phyloP scores from a whole-genome alignment of 116 monocot species.

The Cymodocea nodosa region DNA sequence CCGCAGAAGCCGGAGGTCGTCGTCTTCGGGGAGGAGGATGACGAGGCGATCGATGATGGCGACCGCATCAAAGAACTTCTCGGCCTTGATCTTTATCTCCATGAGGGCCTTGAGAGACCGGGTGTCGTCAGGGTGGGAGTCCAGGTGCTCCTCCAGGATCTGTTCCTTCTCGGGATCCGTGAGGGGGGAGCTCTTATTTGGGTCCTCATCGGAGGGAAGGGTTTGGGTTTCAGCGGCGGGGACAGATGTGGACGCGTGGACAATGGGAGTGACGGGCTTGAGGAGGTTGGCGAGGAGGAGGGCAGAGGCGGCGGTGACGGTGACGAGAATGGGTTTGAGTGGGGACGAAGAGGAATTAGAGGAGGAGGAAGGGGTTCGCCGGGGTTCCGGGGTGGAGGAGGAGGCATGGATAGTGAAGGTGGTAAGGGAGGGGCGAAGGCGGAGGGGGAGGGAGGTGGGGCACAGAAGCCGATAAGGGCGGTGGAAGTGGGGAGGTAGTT shows the following conservation, averaged over 20 bases:
- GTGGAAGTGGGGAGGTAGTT: background rate
- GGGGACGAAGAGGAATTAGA: background rate
- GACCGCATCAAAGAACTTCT: constrained; percentile 31
- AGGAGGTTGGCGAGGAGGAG: constrained; percentile 4
- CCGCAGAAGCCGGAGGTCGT: constrained; percentile 32
- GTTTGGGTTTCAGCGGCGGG: constrained; percentile 3
- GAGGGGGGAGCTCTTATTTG: background rate
- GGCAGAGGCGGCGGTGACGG: constrained; percentile 17
- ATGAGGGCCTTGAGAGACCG: constrained; percentile 30
- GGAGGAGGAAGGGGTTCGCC: background rate
- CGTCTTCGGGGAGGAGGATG: constrained; percentile 21
- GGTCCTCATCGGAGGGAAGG: background rate
- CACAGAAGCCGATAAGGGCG: background rate
- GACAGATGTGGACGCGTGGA: constrained; percentile 6
- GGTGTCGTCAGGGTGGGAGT: constrained; percentile 25
- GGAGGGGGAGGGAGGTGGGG: background rate
- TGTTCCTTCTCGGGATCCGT: constrained; percentile 27
- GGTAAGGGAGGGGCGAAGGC: background rate
- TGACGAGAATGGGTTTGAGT: constrained; percentile 5
- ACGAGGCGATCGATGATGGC: constrained; percentile 36
- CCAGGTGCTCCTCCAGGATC: constrained; percentile 25
- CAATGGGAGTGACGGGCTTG: background rate
- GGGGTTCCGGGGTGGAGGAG: background rate
- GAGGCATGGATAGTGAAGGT: too few species aligned
- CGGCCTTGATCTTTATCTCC: constrained; percentile 30